Evolutionary conservation across 2,329 filamentous ascomycete genomes (phyloP).

Genomic region (Camillea tinctor): DNA sequence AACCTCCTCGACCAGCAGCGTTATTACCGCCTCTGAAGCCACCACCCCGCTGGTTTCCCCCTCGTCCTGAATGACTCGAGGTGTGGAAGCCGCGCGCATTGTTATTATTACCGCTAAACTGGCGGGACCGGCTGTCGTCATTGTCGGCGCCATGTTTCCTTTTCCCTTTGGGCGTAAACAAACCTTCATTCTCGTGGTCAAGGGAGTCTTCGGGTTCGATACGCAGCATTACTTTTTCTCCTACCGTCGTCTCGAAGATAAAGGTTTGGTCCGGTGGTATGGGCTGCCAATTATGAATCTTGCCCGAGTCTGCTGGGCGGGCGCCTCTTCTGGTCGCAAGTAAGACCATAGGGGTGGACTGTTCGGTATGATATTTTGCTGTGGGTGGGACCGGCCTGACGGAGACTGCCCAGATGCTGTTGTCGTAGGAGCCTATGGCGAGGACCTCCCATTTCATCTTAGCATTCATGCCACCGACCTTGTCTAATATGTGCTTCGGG

Average conservation of each 20-base stretch:
- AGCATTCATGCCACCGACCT: constrained; percentile 82
- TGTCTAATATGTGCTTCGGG: constrained; percentile 69
- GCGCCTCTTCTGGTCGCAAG: constrained; percentile 75
- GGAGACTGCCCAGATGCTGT: constrained; percentile 83
- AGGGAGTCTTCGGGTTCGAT: constrained; percentile 69
- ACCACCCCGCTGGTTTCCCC: constrained; percentile 33
- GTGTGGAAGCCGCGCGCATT: constrained; percentile 38
- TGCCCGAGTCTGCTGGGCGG: constrained; percentile 74
- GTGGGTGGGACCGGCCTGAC: constrained; percentile 70
- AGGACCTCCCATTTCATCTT: constrained; percentile 83
- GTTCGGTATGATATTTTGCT: constrained; percentile 74
- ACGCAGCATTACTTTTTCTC: constrained; percentile 80
- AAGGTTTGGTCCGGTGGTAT: constrained; percentile 69
- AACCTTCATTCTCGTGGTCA: constrained; percentile 63
- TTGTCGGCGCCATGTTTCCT: constrained; percentile 55
- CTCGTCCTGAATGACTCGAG: constrained; percentile 42
- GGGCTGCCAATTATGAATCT: constrained; percentile 82
- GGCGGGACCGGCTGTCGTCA: constrained; percentile 29
- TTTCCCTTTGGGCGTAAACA: constrained; percentile 61
- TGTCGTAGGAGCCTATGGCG: constrained; percentile 71
- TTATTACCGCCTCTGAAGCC: constrained; percentile 34
- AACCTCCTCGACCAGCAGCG: constrained; percentile 35
- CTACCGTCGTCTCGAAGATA: constrained; percentile 78
- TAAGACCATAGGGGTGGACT: constrained; percentile 74
- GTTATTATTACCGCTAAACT: constrained; percentile 32